phyloP scores from a whole-genome alignment of 768 basidiomycete genomes.

The Lactifluus volemus region DNA sequence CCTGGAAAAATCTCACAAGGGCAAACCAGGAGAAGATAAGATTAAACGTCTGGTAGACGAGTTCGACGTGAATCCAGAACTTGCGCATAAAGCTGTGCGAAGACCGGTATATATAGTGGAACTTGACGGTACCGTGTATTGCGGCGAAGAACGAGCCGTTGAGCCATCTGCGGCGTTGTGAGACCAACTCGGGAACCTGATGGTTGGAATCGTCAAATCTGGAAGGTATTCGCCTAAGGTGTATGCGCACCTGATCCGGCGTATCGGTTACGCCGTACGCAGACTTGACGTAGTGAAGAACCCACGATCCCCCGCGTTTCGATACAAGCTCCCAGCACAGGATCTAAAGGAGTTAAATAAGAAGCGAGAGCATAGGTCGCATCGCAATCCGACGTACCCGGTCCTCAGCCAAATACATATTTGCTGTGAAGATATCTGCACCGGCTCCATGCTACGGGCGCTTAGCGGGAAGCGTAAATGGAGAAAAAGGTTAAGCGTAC shows the following conservation, averaged over 20 bases:
- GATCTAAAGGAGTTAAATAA: conserved; percentile 36
- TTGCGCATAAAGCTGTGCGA: conserved; percentile 77
- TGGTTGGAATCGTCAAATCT: neutral
- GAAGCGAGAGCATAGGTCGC: neutral
- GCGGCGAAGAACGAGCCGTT: conserved; percentile 99
- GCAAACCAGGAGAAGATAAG: conserved; percentile 90
- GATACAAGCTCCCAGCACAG: conserved; percentile 96
- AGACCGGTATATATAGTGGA: conserved; percentile 91
- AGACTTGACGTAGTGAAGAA: conserved; percentile 92
- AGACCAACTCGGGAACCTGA: conserved; percentile 85
- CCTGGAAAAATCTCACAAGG: conserved; percentile 38
- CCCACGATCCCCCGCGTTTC: conserved; percentile 87
- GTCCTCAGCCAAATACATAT: conserved; percentile 95
- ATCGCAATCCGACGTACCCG: conserved; percentile 36
- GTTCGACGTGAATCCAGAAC: conserved; percentile 91
- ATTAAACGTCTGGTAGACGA: conserved; percentile 86
- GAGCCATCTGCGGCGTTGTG: conserved; percentile 92
- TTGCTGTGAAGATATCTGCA: conserved; percentile 89
- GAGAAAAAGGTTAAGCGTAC: conserved; percentile 28
- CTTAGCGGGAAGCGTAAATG: neutral
- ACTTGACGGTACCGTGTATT: conserved; percentile 85
- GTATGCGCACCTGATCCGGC: conserved; percentile 65
- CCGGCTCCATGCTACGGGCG: conserved; percentile 57
- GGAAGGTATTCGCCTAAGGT: neutral
- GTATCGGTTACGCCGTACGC: conserved; percentile 92